These are phyloP conservation scores for Corinectria fuckeliana DNA, from an alignment of 2,329 filamentous ascomycete species.

Conservation along the genomic window DNA sequence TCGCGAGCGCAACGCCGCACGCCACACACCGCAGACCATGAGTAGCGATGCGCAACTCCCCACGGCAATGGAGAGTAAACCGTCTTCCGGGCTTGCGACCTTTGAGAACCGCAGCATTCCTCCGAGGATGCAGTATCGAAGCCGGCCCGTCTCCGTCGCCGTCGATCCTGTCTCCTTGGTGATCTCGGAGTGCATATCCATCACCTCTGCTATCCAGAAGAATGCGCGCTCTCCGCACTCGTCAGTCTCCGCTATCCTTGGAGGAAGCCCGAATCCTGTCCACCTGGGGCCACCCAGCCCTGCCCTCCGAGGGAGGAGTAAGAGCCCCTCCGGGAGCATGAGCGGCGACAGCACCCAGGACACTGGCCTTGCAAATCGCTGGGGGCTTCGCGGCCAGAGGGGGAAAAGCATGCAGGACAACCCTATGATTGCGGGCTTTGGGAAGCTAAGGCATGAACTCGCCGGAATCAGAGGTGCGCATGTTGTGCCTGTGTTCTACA, in stretches of 20 bases:
- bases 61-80: constrained; percentile 36
- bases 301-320: constrained; percentile 49
- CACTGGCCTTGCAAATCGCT: constrained; percentile 75
- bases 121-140: constrained; percentile 64
- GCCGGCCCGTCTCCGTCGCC: constrained; percentile 74
- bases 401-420: constrained; percentile 98
- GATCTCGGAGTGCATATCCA: constrained; percentile 97
- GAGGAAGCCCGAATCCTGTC: constrained; percentile 70
- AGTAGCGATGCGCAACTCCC: constrained; percentile 40
- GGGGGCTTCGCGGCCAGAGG: constrained; percentile 93
- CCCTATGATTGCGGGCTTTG: constrained; percentile 93
- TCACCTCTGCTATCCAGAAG: constrained; percentile 98
- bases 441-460: constrained; percentile 84
- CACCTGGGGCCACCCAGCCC: constrained; percentile 58
- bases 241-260: constrained; percentile 93
- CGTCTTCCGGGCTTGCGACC: constrained; percentile 26
- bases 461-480: constrained; percentile 78
- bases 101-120: constrained; percentile 38
- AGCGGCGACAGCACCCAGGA: constrained; percentile 57
- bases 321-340: constrained; percentile 44
- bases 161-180: constrained; percentile 92
- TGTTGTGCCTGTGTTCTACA: background rate
- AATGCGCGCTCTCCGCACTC: constrained; percentile 95
- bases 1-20: constrained; percentile 11
- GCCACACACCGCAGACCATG: constrained; percentile 37